phyloP scores from a whole-genome alignment of 2,329 filamentous ascomycete species.

The Penicillium sp. region DNA sequence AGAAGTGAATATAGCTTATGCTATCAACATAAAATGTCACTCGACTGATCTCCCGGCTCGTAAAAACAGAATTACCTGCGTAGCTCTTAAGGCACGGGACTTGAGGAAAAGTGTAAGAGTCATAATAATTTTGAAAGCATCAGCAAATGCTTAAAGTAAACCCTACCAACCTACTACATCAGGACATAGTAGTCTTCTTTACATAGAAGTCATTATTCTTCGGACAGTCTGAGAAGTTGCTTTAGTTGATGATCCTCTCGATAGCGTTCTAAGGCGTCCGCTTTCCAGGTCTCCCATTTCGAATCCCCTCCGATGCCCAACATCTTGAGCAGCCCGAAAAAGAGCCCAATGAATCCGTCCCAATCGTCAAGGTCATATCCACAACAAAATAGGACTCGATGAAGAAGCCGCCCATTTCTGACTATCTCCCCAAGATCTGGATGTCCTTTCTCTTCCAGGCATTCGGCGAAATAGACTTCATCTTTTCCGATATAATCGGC shows the following conservation, averaged over 20 bases:
- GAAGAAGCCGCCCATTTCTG: constrained; percentile 40
- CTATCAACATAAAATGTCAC: too few relatives aligned
- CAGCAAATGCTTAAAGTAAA: too few relatives aligned
- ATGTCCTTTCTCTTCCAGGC: constrained; percentile 37
- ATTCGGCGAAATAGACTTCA: constrained; percentile 38
- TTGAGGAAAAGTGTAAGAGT: too few relatives aligned
- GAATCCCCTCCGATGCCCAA: background rate
- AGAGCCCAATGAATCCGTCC: constrained; percentile 37
- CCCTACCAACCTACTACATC: too few relatives aligned
- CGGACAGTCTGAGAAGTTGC: background rate
- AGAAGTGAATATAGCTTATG: too few relatives aligned
- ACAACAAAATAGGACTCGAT: constrained; percentile 45
- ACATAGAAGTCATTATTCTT: background rate
- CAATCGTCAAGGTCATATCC: constrained; percentile 46
- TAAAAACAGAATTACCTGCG: too few relatives aligned
- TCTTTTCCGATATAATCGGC: constrained; percentile 39
- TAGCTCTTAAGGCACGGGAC: too few relatives aligned
- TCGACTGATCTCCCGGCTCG: too few relatives aligned
- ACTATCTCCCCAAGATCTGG: constrained; percentile 40
- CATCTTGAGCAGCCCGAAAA: background rate
- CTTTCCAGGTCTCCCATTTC: background rate
- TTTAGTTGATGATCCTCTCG: background rate
- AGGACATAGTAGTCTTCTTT: too few relatives aligned
- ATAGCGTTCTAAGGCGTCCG: background rate
- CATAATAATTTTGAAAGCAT: too few relatives aligned